phyloP scores from a whole-genome alignment of 345 rosid species.

The Luvunga scandens region DNA sequence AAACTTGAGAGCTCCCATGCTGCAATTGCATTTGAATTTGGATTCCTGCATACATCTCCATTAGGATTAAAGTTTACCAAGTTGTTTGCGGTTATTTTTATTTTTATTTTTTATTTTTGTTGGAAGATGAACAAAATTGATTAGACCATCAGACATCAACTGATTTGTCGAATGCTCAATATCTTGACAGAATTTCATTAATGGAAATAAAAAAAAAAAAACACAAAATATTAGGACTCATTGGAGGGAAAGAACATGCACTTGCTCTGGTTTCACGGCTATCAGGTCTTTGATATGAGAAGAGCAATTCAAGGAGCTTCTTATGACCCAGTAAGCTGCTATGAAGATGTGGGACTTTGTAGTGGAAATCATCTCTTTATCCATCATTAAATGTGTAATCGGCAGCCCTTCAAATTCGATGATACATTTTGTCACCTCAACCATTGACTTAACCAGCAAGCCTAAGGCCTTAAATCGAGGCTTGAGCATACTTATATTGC shows the following conservation, averaged over 20 bases:
- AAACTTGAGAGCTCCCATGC: slow-evolving; percentile 69
- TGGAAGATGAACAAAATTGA: neutral
- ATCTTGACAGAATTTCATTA: neutral
- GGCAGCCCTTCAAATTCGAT: slow-evolving; percentile 57
- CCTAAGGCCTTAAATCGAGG: slow-evolving; percentile 56
- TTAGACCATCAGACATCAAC: neutral
- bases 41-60: slow-evolving; percentile 31
- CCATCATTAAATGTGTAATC: slow-evolving; percentile 30
- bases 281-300: slow-evolving; percentile 47
- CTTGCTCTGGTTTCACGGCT: slow-evolving; percentile 49
- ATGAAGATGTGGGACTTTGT: slow-evolving; percentile 46
- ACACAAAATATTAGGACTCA: slow-evolving; percentile 6
- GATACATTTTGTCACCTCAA: slow-evolving; percentile 54
- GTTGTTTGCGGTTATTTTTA: neutral
- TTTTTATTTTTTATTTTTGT: neutral
- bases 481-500: slow-evolving; percentile 32
- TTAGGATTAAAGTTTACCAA: neutral
- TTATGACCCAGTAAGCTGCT: slow-evolving; percentile 63
- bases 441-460: slow-evolving; percentile 44
- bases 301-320: slow-evolving; percentile 56
- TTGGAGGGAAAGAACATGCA: slow-evolving; percentile 50
- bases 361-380: slow-evolving; percentile 35
- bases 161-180: neutral
- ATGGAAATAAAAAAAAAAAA: neutral
- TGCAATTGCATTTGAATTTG: slow-evolving; percentile 36